Conservation (phyloP, 176 grass and related monocot genomes). For the Metroxylon sagu region DNA sequence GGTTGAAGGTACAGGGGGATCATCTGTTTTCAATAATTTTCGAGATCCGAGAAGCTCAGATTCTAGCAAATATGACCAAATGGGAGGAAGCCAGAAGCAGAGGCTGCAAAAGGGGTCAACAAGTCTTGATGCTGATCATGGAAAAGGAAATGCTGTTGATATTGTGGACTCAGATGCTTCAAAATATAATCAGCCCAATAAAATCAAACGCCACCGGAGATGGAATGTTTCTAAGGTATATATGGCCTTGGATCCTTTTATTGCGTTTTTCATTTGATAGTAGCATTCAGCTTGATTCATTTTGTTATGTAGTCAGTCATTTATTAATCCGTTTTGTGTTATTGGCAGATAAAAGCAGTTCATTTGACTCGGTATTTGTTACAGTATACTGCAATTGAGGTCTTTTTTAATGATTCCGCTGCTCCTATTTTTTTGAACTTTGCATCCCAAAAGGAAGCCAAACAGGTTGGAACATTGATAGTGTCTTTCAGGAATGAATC, state of each 20-base stretch:
- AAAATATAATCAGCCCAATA: conserved; percentile 50
- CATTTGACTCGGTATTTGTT: conserved; percentile 88
- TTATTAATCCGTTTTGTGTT: conserved; percentile 10
- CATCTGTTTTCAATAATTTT: conserved; percentile 80
- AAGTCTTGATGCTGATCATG: conserved; percentile 29
- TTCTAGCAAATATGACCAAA: conserved; percentile 46
- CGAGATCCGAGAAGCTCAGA: conserved; percentile 57
- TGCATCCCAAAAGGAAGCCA: conserved; percentile 90
- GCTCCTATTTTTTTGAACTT: conserved; percentile 91
- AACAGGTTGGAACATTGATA: conserved; percentile 67
- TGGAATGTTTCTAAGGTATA: conserved; percentile 77
- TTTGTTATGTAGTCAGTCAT: no score
- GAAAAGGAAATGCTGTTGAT: conserved; percentile 39
- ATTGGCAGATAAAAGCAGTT: conserved; percentile 88
- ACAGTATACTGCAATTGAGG: conserved; percentile 87
- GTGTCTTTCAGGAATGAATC: conserved; percentile 86
- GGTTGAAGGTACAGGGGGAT: conserved; percentile 87
- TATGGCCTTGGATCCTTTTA: neutral
- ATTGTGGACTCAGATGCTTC: conserved; percentile 24
- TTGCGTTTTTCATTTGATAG: neutral
- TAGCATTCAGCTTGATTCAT: no score
- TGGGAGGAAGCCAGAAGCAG: conserved; percentile 37
- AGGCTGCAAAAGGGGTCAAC: conserved; percentile 20
- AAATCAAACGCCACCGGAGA: conserved; percentile 87
- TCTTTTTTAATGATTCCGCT: conserved; percentile 83